Evolutionary conservation across 768 basidiomycete genomes (phyloP).

Genomic region (Leccinum variicolor): DNA sequence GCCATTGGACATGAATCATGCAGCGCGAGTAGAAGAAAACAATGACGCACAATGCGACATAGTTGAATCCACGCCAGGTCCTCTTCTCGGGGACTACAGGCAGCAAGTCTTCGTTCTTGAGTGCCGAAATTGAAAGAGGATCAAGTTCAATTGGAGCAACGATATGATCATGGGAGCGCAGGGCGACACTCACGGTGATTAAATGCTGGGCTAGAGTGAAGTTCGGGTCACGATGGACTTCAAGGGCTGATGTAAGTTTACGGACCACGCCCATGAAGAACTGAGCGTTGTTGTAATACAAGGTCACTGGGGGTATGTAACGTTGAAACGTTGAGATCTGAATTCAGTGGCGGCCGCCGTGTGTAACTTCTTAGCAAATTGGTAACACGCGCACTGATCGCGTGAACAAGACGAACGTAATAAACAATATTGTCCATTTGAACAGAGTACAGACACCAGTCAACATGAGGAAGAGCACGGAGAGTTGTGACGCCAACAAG

Average conservation of each 20-base stretch:
- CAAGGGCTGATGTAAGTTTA: conserved; percentile 34
- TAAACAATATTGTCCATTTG: background rate
- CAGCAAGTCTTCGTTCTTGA: conserved; percentile 65
- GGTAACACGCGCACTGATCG: background rate
- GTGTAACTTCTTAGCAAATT: background rate
- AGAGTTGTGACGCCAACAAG: conserved; percentile 8
- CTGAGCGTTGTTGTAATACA: background rate
- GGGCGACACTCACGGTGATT: conserved; percentile 43
- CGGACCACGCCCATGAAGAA: conserved; percentile 23
- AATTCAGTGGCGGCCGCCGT: background rate
- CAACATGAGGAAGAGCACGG: background rate
- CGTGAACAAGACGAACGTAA: background rate
- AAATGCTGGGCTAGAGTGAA: conserved; percentile 55
- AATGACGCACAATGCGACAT: conserved; percentile 55
- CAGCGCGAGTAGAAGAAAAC: background rate
- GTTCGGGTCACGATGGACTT: conserved; percentile 52
- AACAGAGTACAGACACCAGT: background rate
- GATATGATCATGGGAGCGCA: background rate
- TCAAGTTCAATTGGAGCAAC: background rate
- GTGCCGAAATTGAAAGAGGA: conserved; percentile 16
- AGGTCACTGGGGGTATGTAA: background rate
- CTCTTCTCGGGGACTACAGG: conserved; percentile 64
- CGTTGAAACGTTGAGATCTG: background rate
- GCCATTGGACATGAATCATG: background rate
- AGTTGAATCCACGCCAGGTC: conserved; percentile 65